Evolutionary conservation across 2,329 filamentous ascomycete genomes (phyloP).

Genomic region (Fusarium buharicum): DNA sequence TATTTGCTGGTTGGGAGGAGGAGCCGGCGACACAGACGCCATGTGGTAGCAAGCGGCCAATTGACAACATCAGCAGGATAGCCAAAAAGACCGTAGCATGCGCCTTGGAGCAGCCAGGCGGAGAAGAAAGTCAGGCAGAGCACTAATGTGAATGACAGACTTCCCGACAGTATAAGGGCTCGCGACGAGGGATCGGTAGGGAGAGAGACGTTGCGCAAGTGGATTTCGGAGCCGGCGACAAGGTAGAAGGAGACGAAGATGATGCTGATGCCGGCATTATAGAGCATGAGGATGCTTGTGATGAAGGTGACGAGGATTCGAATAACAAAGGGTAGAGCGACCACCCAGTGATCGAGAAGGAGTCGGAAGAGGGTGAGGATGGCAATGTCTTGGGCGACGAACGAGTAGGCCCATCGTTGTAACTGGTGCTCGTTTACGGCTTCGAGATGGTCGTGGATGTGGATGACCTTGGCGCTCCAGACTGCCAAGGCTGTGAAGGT

Average conservation of each 20-base stretch:
- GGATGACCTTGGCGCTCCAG: constrained; percentile 48
- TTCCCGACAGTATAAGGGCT: constrained; percentile 47
- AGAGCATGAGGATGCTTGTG: constrained; percentile 25
- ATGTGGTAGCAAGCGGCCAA: constrained; percentile 36
- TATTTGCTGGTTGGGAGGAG: constrained; percentile 18
- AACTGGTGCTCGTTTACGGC: constrained; percentile 38
- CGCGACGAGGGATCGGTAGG: constrained; percentile 47
- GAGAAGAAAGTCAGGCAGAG: constrained; percentile 25
- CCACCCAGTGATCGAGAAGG: constrained; percentile 45
- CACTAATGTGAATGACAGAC: constrained; percentile 43
- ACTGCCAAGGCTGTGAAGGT: constrained; percentile 47
- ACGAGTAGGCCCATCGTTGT: constrained; percentile 44
- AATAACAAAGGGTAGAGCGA: constrained; percentile 12
- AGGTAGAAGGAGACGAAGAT: constrained; percentile 47
- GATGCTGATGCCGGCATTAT: constrained; percentile 22
- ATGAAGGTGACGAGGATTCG: constrained; percentile 20
- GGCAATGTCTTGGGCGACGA: constrained; percentile 50
- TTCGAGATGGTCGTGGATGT: constrained; percentile 47
- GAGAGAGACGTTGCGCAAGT: constrained; percentile 50
- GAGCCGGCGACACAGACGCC: constrained; percentile 13
- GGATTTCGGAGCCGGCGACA: constrained; percentile 49
- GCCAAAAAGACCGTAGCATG: constrained; percentile 32
- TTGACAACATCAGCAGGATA: constrained; percentile 43
- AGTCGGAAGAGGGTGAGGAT: constrained; percentile 48
- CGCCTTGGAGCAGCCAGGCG: constrained; percentile 44